Evolutionary conservation across 1,139 yeast species (phyloP), one percentile per base, ranked within the genome.

Genomic region (Waltiozyma sp.): DNA sequence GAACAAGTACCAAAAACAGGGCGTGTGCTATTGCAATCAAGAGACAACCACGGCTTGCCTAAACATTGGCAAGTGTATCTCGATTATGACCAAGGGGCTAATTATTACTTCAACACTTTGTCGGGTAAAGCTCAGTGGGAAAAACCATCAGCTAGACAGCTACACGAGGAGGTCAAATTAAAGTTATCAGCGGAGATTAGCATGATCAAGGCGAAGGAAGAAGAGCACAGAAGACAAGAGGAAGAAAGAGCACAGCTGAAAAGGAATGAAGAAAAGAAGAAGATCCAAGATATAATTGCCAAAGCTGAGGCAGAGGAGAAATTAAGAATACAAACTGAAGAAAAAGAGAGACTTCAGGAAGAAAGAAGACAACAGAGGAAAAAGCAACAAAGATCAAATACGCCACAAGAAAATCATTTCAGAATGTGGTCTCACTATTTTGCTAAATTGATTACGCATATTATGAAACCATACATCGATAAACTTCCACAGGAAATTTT

Each of bases 361-460:
- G 51, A 58, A 53, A 46, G 48, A 38, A 59, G 44, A 48, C 45
- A 16, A 56, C 46, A 44, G 37, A 48, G 44, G 13, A 41, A 43
- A 50, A 47, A 52, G 47, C 18, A 41, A 40, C 53, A 41, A 59
- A 13, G 34, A 14, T 37, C 41, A 26, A 11, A 41, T 6, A 8
- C 28, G 11, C 10, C 39, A 16, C 16, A 49, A 37, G 44, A 44
- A 38, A 45, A 39, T 28, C 46, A 54, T 36, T 75, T 69, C 44
- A 61, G 65, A 47, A 66, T 66, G 52, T 84, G 89, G 88, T 70
- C 71, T 19, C 68, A 64, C 40, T 61, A 72, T 28, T 77, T 91
- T 60, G 97, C 96, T 2, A 64, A 72, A 23, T 70, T 76, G 54
- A 83, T 91, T 18, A 96, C 97, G 4, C 88, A 88, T 55, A 63